Evolutionary conservation across 768 basidiomycete genomes (phyloP).

Genomic region (Rhodosporidiobolus sp.): DNA sequence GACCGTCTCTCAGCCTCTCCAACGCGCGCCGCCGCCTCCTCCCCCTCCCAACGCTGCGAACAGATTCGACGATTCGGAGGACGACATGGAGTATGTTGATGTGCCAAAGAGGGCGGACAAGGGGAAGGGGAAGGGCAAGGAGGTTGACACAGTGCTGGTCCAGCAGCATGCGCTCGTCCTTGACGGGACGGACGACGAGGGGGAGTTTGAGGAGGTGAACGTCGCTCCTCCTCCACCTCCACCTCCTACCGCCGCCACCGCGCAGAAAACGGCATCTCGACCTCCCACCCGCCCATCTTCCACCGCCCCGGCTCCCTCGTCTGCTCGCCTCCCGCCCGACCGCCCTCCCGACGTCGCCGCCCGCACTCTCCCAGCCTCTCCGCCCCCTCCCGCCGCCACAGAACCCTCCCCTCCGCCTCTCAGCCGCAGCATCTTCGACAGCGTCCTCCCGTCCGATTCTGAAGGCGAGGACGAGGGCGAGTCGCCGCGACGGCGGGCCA

Average conservation of each 20-base stretch:
- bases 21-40: not conserved
- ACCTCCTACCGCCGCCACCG: too few relatives aligned
- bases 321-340: not conserved
- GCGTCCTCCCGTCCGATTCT: slow-evolving; percentile 23
- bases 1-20: not conserved
- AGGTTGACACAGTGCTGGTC: not conserved
- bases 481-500: not conserved
- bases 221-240: not conserved
- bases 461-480: slow-evolving; percentile 5
- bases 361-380: not conserved
- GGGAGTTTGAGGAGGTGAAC: slow-evolving; percentile 44
- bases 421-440: slow-evolving; percentile 21
- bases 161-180: not conserved
- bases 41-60: not conserved
- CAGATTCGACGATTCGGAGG: slow-evolving; percentile 35
- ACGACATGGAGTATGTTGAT: slow-evolving; percentile 40
- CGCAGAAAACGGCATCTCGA: not conserved
- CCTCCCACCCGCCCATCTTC: not conserved
- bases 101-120: not conserved
- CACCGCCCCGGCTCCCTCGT: not conserved
- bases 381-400: slow-evolving; percentile 42
- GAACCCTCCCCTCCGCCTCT: not conserved
- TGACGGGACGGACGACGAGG: slow-evolving; percentile 42
- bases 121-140: not conserved
- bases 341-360: not conserved